Percentiles rank a stretch among this genome's conserved stretches.
phyloP scores from a whole-genome alignment of 257 asterid species.

The Solanum sejunctum region DNA sequence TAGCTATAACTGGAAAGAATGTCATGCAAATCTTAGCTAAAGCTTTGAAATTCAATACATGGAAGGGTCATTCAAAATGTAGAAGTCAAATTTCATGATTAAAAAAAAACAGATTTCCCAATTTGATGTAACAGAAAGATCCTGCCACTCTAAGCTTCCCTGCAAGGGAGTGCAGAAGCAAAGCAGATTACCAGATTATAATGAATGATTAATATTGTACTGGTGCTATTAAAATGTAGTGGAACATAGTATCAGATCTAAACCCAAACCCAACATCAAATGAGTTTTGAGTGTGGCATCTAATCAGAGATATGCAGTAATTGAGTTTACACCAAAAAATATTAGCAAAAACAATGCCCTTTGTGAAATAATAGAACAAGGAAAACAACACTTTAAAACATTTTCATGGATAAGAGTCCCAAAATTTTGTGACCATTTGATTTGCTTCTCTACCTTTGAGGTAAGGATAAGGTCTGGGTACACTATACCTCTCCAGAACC shows the following conservation, averaged over 20 bases:
- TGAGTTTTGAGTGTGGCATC: background rate
- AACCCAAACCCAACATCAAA: background rate
- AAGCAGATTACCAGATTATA: background rate
- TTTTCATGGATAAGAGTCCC: background rate
- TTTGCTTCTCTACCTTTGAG: background rate
- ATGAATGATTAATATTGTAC: background rate
- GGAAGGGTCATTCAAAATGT: background rate
- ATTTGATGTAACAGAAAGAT: background rate
- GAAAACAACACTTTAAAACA: background rate
- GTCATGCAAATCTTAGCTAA: background rate
- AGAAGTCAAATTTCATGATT: background rate
- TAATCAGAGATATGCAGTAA: background rate
- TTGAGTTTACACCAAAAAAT: background rate
- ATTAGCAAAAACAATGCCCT: background rate
- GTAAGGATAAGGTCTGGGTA: background rate
- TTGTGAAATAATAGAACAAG: background rate
- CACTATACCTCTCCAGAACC: background rate
- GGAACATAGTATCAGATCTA: background rate
- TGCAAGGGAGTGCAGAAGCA: background rate
- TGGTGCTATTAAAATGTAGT: background rate
- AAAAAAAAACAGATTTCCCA: background rate
- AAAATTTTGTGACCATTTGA: background rate
- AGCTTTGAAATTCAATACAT: background rate
- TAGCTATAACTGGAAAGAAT: background rate
- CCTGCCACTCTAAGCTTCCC: background rate